A percentile compares a stretch with the other conserved stretches of the same genome.
Evolutionary conservation across 768 basidiomycete species (phyloP).

Genomic region (Boletus sp.): DNA sequence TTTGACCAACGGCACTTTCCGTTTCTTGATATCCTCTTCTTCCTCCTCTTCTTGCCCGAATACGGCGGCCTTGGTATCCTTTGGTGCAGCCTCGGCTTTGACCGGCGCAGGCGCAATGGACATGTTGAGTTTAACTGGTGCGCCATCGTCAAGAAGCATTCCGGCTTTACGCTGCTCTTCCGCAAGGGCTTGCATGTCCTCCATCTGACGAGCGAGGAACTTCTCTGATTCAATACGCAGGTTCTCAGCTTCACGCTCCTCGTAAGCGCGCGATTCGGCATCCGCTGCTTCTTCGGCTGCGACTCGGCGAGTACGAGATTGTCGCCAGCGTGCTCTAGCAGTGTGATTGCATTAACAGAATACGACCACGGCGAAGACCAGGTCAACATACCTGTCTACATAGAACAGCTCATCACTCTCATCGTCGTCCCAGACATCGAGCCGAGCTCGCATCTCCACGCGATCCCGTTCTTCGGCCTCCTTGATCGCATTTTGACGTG

Average conservation of each 20-base stretch:
- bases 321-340: slow-evolving; percentile 79
- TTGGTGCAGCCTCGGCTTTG: slow-evolving; percentile 42
- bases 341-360: neutral
- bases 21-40: slow-evolving; percentile 72
- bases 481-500: slow-evolving; percentile 63
- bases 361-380: neutral
- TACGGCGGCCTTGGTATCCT: slow-evolving; percentile 54
- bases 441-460: slow-evolving; percentile 71
- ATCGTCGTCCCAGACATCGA: slow-evolving; percentile 91
- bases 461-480: slow-evolving; percentile 81
- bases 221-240: slow-evolving; percentile 88
- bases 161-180: slow-evolving; percentile 91
- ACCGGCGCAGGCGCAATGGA: slow-evolving; percentile 52
- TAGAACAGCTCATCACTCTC: slow-evolving; percentile 93
- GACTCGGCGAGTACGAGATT: slow-evolving; percentile 65
- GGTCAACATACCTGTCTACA: slow-evolving; percentile 68
- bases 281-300: slow-evolving; percentile 81
- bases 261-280: slow-evolving; percentile 73
- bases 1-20: slow-evolving; percentile 83
- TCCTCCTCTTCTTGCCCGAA: slow-evolving; percentile 87
- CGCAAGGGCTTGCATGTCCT: slow-evolving; percentile 89
- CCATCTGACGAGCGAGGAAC: slow-evolving; percentile 92
- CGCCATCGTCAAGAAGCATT: slow-evolving; percentile 85
- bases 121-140: slow-evolving; percentile 83
- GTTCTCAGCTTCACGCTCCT: slow-evolving; percentile 84